Conservation (phyloP, 768 basidiomycete genomes). For the Rhodotorula sphaerocarpa region DNA sequence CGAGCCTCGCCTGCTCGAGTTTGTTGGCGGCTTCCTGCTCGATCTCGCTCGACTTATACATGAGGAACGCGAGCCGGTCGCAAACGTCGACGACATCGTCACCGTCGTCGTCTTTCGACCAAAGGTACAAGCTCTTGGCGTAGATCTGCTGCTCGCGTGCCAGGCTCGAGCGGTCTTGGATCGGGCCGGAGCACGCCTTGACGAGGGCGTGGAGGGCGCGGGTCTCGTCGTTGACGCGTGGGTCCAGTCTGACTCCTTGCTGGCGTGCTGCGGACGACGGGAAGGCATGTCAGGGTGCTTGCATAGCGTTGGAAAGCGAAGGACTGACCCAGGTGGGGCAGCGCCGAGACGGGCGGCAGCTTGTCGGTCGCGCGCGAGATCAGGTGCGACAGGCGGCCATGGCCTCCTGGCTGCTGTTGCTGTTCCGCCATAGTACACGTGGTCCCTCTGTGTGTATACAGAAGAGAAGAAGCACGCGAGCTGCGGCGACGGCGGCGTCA, state of each 20-base stretch:
- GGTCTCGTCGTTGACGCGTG: conserved; percentile 12
- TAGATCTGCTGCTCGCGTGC: conserved; percentile 22
- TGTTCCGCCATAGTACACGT: background rate
- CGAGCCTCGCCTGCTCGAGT: conserved; percentile 21
- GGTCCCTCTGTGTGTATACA: background rate
- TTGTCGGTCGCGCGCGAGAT: background rate
- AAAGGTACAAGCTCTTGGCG: conserved; percentile 20
- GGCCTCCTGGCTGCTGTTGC: background rate
- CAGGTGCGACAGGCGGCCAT: background rate
- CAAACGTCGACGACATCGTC: conserved; percentile 25
- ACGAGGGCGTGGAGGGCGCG: conserved; percentile 33
- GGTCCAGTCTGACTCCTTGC: background rate
- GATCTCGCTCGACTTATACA: conserved; percentile 29
- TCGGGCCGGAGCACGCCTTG: conserved; percentile 19
- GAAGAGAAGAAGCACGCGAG: background rate
- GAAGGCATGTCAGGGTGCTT: too few species aligned
- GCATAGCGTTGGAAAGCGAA: background rate
- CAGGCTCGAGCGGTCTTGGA: conserved; percentile 13
- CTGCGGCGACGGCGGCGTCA: background rate
- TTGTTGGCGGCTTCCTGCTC: conserved; percentile 18
- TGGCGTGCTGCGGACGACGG: background rate
- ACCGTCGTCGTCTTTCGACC: conserved; percentile 20
- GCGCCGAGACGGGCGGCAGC: background rate
- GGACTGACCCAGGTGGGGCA: background rate
- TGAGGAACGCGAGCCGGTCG: conserved; percentile 34